These are phyloP conservation scores for Boletellus ananas DNA, from an alignment of 768 basidiomycete genomes.

Conservation along the genomic window DNA sequence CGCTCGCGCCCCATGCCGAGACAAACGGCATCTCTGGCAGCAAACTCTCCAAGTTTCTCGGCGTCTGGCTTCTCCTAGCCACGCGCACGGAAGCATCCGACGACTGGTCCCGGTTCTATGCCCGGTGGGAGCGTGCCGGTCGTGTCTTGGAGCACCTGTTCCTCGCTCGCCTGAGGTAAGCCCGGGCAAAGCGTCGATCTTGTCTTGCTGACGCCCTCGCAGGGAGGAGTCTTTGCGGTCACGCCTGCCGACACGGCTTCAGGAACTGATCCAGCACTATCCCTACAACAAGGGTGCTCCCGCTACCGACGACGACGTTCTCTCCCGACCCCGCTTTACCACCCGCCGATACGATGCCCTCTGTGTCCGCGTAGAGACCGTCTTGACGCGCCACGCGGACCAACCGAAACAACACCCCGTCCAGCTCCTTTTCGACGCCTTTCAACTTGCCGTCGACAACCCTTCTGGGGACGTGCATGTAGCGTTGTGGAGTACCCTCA, in stretches of 20 bases:
- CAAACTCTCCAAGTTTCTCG: slow-evolving; percentile 69
- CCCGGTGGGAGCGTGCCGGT: slow-evolving; percentile 70
- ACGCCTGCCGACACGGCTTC: slow-evolving; percentile 64
- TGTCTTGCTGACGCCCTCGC: slow-evolving; percentile 1
- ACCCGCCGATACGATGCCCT: slow-evolving; percentile 63
- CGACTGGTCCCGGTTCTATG: slow-evolving; percentile 64
- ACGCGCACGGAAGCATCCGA: slow-evolving; percentile 47
- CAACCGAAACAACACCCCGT: slow-evolving; percentile 51
- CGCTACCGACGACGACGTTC: slow-evolving; percentile 38
- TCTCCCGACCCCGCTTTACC: slow-evolving; percentile 64
- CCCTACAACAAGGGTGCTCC: slow-evolving; percentile 46
- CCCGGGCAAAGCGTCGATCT: slow-evolving; percentile 5
- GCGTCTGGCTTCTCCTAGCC: slow-evolving; percentile 64
- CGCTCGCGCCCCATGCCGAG: slow-evolving; percentile 69
- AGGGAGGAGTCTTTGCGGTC: slow-evolving; percentile 57
- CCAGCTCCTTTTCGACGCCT: slow-evolving; percentile 59
- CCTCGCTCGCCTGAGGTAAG: slow-evolving; percentile 64
- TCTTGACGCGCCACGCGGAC: slow-evolving; percentile 35
- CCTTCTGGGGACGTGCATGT: slow-evolving; percentile 34
- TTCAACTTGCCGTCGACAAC: slow-evolving; percentile 39
- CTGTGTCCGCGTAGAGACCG: slow-evolving; percentile 61
- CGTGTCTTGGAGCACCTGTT: slow-evolving; percentile 75
- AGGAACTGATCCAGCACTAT: slow-evolving; percentile 66
- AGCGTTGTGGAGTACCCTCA: slow-evolving; percentile 55
- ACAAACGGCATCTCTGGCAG: slow-evolving; percentile 72